A percentile compares a stretch with the other conserved stretches of the same genome.
These are phyloP conservation scores for Tuber calosporum DNA, from an alignment of 495 filamentous ascomycete genomes.

Conservation along the genomic window DNA sequence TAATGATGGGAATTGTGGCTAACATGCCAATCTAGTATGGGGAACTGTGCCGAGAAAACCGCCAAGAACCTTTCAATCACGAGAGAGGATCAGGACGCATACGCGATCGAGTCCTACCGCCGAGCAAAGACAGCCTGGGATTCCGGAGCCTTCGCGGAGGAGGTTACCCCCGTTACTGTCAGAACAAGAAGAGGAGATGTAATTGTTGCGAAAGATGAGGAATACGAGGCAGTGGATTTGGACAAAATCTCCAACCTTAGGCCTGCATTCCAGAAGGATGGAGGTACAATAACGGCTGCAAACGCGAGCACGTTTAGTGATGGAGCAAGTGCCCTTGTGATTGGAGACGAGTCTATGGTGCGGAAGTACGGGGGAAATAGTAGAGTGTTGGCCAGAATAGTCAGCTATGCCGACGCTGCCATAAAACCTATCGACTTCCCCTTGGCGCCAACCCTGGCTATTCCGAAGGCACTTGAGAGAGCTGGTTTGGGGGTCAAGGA, in stretches of 20 bases:
- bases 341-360: slow-evolving; percentile 69
- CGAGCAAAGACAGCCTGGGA: slow-evolving; percentile 88
- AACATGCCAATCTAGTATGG: slow-evolving; percentile 53
- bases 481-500: slow-evolving; percentile 84
- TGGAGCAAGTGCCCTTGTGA: slow-evolving; percentile 82
- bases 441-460: slow-evolving; percentile 82
- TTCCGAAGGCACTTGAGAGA: slow-evolving; percentile 78
- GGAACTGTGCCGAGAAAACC: slow-evolving; percentile 91
- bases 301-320: slow-evolving; percentile 92
- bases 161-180: slow-evolving; percentile 79
- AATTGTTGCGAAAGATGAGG: slow-evolving; percentile 73
- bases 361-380: slow-evolving; percentile 64
- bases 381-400: slow-evolving; percentile 74
- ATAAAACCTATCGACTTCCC: slow-evolving; percentile 94
- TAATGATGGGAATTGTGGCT: neutral
- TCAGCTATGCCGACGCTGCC: slow-evolving; percentile 80
- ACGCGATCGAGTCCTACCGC: slow-evolving; percentile 79
- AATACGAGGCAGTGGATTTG: slow-evolving; percentile 71
- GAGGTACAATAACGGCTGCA: slow-evolving; percentile 88
- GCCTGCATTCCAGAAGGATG: slow-evolving; percentile 79
- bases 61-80: slow-evolving; percentile 77
- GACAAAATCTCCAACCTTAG: slow-evolving; percentile 81
- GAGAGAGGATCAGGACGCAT: slow-evolving; percentile 79
- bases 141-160: slow-evolving; percentile 67
- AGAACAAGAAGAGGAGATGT: slow-evolving; percentile 75